Percentiles rank a stretch among this genome's conserved stretches.
These are phyloP conservation scores for Rhizopus delemar DNA, from an alignment of 371 early-diverging fungal species.

Conservation along the genomic window DNA sequence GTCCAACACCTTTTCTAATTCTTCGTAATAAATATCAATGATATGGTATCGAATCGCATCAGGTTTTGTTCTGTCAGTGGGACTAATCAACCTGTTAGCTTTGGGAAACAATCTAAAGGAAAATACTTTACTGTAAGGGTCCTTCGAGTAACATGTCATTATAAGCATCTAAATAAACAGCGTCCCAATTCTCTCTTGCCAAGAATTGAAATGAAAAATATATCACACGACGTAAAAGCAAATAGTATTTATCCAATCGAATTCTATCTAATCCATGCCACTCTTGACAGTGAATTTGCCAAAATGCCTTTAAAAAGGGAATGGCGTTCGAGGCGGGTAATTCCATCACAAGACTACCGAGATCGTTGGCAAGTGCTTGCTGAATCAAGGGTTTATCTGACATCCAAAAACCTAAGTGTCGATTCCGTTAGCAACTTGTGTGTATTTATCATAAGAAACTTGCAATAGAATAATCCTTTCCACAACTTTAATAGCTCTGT, in stretches of 20 bases:
- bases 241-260: slow-evolving; percentile 87
- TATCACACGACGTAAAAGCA: slow-evolving; percentile 77
- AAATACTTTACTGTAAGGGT: slow-evolving; percentile 68
- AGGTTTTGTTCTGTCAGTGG: slow-evolving; percentile 65
- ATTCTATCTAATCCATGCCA: slow-evolving; percentile 90
- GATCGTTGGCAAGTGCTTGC: slow-evolving; percentile 79
- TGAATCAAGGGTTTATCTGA: slow-evolving; percentile 92
- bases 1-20: slow-evolving; percentile 69
- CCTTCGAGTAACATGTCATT: slow-evolving; percentile 64
- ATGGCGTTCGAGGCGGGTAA: slow-evolving; percentile 60
- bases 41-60: slow-evolving; percentile 81
- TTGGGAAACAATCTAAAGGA: too few species aligned
- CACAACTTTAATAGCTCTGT: slow-evolving; percentile 83
- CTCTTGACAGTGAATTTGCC: slow-evolving; percentile 79
- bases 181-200: slow-evolving; percentile 67
- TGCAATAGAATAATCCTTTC: slow-evolving; percentile 94
- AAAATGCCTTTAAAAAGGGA: slow-evolving; percentile 76
- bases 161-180: slow-evolving; percentile 59
- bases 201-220: slow-evolving; percentile 69
- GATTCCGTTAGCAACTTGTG: too few species aligned
- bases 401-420: slow-evolving; percentile 84
- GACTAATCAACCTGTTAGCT: slow-evolving; percentile 32
- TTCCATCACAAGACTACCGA: slow-evolving; percentile 66
- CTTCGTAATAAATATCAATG: slow-evolving; percentile 79
- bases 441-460: slow-evolving; percentile 18